phyloP scores from a whole-genome alignment of 768 basidiomycete species.

The Mycena belliarum region DNA sequence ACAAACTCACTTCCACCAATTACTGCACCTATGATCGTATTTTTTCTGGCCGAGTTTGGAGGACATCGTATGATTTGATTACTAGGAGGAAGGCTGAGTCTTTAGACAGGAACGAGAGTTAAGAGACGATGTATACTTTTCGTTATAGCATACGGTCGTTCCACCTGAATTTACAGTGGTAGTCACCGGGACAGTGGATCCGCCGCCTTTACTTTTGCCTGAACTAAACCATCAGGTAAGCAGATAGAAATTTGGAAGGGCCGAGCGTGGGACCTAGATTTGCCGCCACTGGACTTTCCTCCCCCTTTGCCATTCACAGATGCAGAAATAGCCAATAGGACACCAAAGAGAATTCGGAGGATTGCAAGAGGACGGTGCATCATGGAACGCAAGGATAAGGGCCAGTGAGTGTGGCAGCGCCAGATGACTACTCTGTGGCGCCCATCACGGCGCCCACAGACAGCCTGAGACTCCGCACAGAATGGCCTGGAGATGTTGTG shows the following conservation, averaged over 20 bases:
- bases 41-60: neutral
- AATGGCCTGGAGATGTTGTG: too few species aligned
- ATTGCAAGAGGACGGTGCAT: neutral
- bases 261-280: neutral
- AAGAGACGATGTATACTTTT: neutral
- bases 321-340: neutral
- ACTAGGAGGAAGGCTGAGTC: neutral
- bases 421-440: too few species aligned
- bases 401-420: too few species aligned
- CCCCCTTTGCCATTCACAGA: conserved; percentile 5
- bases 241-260: too few species aligned
- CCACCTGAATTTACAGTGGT: neutral
- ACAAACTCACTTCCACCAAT: conserved; percentile 11
- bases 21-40: conserved; percentile 9
- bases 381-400: neutral
- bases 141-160: conserved; percentile 4
- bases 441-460: too few species aligned
- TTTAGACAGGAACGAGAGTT: neutral
- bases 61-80: conserved; percentile 5
- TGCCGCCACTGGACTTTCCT: conserved; percentile 2
- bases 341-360: neutral
- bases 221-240: too few species aligned
- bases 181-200: neutral
- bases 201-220: neutral
- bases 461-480: too few species aligned